Evolutionary conservation across 2,329 filamentous ascomycete genomes (phyloP).

Genomic region (Phialocephala sp.): DNA sequence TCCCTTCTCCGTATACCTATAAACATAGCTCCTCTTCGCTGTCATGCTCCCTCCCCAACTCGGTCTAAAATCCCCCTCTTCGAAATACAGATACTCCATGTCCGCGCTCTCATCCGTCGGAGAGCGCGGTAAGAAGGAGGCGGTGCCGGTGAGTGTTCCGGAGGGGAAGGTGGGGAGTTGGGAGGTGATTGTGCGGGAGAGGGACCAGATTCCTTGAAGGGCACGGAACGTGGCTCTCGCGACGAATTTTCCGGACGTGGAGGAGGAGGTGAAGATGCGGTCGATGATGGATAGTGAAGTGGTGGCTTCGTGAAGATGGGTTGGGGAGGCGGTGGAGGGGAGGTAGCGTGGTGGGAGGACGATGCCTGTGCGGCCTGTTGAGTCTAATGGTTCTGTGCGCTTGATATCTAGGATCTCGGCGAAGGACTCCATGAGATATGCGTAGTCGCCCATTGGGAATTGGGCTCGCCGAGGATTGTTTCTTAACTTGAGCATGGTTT

Average conservation of each 20-base stretch:
- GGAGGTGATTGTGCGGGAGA: conserved; percentile 62
- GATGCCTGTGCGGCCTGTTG: conserved; percentile 47
- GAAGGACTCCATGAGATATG: conserved; percentile 76
- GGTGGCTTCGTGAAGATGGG: conserved; percentile 52
- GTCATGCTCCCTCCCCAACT: conserved; percentile 44
- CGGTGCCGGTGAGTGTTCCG: conserved; percentile 68
- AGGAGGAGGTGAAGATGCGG: conserved; percentile 30
- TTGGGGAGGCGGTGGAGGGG: conserved; percentile 45
- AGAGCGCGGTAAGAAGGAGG: conserved; percentile 66
- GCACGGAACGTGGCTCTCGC: conserved; percentile 72
- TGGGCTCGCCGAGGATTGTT: conserved; percentile 57
- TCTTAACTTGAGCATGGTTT: conserved; percentile 38
- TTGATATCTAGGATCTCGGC: conserved; percentile 59
- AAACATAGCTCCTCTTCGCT: conserved; percentile 63
- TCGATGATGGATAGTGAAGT: conserved; percentile 46
- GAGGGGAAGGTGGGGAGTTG: conserved; percentile 63
- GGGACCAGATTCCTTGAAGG: conserved; percentile 72
- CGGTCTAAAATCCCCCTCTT: conserved; percentile 69
- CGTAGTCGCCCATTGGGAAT: conserved; percentile 85
- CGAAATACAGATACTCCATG: conserved; percentile 68
- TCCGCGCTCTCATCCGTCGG: conserved; percentile 55
- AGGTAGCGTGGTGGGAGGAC: conserved; percentile 54
- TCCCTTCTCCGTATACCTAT: conserved; percentile 66
- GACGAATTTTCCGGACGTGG: conserved; percentile 54
- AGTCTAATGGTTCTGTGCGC: conserved; percentile 45